These are phyloP conservation scores for Leishmania major DNA, from an alignment of 208 protist genomes.

Conservation along the genomic window DNA sequence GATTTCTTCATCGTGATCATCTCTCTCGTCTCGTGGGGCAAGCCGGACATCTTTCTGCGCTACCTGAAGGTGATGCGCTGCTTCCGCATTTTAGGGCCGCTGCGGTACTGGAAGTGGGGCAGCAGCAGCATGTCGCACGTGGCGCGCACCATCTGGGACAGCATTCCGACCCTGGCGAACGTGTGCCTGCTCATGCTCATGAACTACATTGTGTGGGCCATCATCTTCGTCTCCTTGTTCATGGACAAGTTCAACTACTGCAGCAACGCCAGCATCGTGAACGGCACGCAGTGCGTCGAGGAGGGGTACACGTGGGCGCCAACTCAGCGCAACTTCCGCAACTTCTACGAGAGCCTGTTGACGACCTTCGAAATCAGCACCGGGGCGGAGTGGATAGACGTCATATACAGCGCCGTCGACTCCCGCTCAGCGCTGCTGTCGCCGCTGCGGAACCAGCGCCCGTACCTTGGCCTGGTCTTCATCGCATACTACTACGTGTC, in stretches of 20 bases:
- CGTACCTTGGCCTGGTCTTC: constrained; percentile 85
- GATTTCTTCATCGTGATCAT: constrained; percentile 90
- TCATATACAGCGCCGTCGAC: constrained; percentile 88
- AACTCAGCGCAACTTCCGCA: constrained; percentile 84
- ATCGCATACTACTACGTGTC: constrained; percentile 92
- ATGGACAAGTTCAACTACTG: constrained; percentile 86
- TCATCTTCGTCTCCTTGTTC: constrained; percentile 92
- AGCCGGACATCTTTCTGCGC: constrained; percentile 44
- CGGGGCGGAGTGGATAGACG: constrained; percentile 87
- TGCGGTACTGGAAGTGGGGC: constrained; percentile 59
- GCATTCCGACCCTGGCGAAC: constrained; percentile 82
- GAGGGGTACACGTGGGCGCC: constrained; percentile 45
- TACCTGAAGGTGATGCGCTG: constrained; percentile 87
- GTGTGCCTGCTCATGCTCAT: constrained; percentile 86
- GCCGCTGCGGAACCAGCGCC: constrained; percentile 61
- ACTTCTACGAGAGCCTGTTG: constrained; percentile 88
- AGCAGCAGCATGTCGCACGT: constrained; percentile 67
- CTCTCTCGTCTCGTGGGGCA: constrained; percentile 72
- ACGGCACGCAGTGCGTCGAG: constrained; percentile 45
- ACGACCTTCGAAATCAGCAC: constrained; percentile 92
- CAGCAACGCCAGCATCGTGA: constrained; percentile 44
- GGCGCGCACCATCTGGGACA: constrained; percentile 71
- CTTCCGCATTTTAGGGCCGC: constrained; percentile 79
- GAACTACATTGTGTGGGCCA: constrained; percentile 93
- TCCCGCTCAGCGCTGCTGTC: constrained; percentile 50